Base-by-base conservation (phyloP, 2,329 filamentous ascomycete genomes). In the Periconia sp. region DNA sequence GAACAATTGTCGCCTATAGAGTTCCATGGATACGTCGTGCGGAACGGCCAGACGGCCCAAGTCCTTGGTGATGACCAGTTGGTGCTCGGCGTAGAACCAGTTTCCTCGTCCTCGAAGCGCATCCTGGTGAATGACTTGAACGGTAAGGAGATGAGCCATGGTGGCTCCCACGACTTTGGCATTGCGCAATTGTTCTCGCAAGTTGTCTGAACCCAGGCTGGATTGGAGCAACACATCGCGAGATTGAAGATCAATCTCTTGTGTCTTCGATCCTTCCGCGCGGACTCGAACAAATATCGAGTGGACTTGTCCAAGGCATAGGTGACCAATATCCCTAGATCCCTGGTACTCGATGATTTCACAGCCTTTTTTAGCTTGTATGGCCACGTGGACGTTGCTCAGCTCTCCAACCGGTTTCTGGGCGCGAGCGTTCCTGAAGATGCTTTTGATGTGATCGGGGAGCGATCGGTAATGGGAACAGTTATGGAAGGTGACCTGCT, bases 251-350 rank as follows among this genome's bases (percentile, higher is more conserved):
- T 57, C 43, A 17, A 63, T 36, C 28, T 40, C 36, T 13, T 46
- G 40, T 5, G 45, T 56, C 18, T 59, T 37, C n/a, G 37, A 38
- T 15, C 40, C 52, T 15, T 37, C 41, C 10, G 61, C 48, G 15
- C 59, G 51, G n/a, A 67, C 17, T 10, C 41, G 52, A 18, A 39
- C 43, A 18, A 65, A 57, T 18, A 66, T 37, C 25, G 25, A 28
- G 19, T 64, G 57, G 4, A 59, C 38, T 43, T 67, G 57, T 6
- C 64, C 64, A n/a, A 57, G 47, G 12, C 56, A 57, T 12, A 67
- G 35, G 26, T 31, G 29, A 4, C 46, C 29, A 11, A 66, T 47
- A 4, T 55, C 44, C 13, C 34, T 58, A 18, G 34, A 29, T 4
- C 63, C 63, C 9, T 43, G 22, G 15, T 21, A 41, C n/a, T 49